Evolutionary conservation across 2,329 filamentous ascomycete genomes (phyloP), one percentile per base, ranked within the genome.

Genomic region (Acephala macrosclerotiorum): DNA sequence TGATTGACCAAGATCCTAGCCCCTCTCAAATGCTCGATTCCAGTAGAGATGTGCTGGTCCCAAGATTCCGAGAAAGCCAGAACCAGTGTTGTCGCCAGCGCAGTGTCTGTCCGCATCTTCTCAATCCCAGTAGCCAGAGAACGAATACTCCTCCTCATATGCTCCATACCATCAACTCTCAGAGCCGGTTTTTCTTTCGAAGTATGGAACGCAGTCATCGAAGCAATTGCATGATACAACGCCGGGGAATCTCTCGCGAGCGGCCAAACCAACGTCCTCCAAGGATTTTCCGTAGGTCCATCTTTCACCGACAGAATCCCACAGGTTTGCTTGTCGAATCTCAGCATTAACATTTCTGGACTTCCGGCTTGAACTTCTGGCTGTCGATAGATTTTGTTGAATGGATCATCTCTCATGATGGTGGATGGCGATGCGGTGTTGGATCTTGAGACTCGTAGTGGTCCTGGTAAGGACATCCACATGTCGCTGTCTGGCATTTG

Each of bases 231-330:
- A 78, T 92, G 87, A 70, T 88, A 89, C 40, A 92, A 78, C 2
- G 89, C 89, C 1, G 88, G 87, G 3, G 85, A 89, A 57, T 88
- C 82, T 70, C 82, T 83, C 2, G 89, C 87, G 57, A 92, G 77
- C 1, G 90, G 89, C 88, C 89, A 91, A n/a, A 92, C 81, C 55
- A 90, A 79, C 6, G 85, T 91, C 33, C 89, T 83, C 90, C 90
- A 92, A 1, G 89, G 89, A 73, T 92, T 92, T 71, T 92, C 90
- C 1, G 82, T 85, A 7, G 84, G 82, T 0, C 89, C 89, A 75
- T 92, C 89, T 73, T 91, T 91, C 60, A 92, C 83, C 0, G 89
- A 92, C 22, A 92, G 79, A 58, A 92, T 90, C 2, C 89, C 89
- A 73, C 89, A 92, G 0, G 89, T 92, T 64, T 89, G 80, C 69